phyloP scores from a whole-genome alignment of 83 land plant species.

The Picea mariana region DNA sequence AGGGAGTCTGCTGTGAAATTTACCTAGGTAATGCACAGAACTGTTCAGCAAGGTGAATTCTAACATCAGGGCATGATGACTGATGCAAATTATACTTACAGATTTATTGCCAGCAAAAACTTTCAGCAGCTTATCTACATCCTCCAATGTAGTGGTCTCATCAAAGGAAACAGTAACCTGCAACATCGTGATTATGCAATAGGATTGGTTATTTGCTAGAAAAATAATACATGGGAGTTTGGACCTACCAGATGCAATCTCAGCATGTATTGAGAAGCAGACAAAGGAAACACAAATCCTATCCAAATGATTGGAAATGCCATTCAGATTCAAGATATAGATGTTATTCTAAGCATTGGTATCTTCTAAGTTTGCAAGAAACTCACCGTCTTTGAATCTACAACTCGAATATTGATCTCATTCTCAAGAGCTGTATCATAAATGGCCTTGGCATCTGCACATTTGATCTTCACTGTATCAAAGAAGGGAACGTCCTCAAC shows the following conservation, averaged over 20 bases:
- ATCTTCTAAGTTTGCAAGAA: not conserved
- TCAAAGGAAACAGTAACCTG: slow-evolving; percentile 95
- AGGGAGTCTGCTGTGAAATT: slow-evolving; percentile 81
- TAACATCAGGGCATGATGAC: not conserved
- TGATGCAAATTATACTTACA: slow-evolving; percentile 42
- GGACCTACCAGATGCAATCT: not conserved
- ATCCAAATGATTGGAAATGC: not conserved
- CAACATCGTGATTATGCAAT: slow-evolving; percentile 4
- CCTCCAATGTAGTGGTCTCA: slow-evolving; percentile 95
- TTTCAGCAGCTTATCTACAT: slow-evolving; percentile 81
- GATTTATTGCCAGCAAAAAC: slow-evolving; percentile 79
- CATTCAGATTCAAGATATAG: not conserved
- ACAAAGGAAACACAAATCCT: not conserved
- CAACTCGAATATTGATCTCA: slow-evolving; percentile 81
- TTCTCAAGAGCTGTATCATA: slow-evolving; percentile 57
- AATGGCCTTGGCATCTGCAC: slow-evolving; percentile 73
- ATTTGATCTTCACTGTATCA: slow-evolving; percentile 92
- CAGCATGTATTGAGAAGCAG: not conserved
- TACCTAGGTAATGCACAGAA: slow-evolving; percentile 39
- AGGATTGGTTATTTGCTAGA: not conserved
- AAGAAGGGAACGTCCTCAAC: slow-evolving; percentile 86
- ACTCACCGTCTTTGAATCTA: slow-evolving; percentile 77
- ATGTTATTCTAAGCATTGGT: not conserved
- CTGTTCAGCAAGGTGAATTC: not conserved
- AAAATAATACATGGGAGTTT: not conserved